A percentile compares a stretch with the other conserved stretches of the same genome.
These are phyloP conservation scores for Suhomyces ambrosiae DNA, from an alignment of 1,139 yeast species.

Conservation along the genomic window DNA sequence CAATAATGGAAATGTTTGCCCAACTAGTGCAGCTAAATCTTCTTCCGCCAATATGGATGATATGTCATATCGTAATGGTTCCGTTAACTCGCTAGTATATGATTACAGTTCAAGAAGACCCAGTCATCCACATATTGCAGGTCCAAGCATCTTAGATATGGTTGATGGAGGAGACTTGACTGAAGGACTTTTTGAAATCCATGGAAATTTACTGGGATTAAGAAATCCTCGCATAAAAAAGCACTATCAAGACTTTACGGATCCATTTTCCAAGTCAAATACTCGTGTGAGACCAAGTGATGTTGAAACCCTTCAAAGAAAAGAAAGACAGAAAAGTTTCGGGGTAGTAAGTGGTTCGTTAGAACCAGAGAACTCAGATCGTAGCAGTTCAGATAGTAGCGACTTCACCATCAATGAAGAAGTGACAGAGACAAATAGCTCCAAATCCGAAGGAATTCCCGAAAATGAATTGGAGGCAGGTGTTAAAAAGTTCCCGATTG, in stretches of 20 bases:
- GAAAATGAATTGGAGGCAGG: background rate
- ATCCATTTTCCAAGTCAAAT: constrained; percentile 14
- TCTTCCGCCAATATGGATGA: constrained; percentile 2
- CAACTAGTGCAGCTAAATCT: too few species aligned
- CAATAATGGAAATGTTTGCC: too few species aligned
- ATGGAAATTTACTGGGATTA: constrained; percentile 29
- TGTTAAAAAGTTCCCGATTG: background rate
- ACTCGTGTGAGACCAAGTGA: background rate
- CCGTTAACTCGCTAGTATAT: constrained; percentile 27
- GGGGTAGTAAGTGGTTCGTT: constrained; percentile 22
- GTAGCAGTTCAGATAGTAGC: constrained; percentile 12
- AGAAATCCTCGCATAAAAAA: constrained; percentile 41
- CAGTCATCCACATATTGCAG: constrained; percentile 18
- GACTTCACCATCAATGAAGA: constrained; percentile 12
- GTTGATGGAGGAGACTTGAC: constrained; percentile 31
- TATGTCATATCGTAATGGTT: constrained; percentile 13
- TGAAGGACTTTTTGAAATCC: constrained; percentile 24
- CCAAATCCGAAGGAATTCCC: background rate
- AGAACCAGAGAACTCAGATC: constrained; percentile 7
- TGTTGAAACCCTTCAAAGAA: constrained; percentile 5
- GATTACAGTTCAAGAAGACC: constrained; percentile 26
- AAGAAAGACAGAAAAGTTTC: constrained; percentile 28
- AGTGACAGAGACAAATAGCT: constrained; percentile 4
- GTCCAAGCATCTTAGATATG: constrained; percentile 28
- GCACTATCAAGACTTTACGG: constrained; percentile 30